Percentiles rank a stretch among this genome's conserved stretches.
phyloP scores from a whole-genome alignment of 2,329 filamentous ascomycete species.

The Talaromyces sp. region DNA sequence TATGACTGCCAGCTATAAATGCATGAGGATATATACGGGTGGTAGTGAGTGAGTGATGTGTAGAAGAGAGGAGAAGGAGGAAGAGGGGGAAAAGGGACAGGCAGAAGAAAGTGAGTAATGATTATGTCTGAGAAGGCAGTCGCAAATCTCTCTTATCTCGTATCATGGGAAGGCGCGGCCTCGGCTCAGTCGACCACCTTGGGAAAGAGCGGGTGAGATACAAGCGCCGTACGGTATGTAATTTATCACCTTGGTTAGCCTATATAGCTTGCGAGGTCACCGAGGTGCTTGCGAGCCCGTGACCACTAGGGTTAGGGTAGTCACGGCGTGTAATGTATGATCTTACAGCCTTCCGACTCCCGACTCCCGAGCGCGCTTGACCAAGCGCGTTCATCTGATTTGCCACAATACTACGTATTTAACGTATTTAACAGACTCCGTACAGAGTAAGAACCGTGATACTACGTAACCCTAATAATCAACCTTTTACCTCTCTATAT shows the following conservation, averaged over 20 bases:
- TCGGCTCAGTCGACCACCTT: background rate
- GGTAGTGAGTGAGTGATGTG: constrained; percentile 2
- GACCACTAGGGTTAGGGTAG: no score
- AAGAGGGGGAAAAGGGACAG: background rate
- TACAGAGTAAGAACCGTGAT: no score
- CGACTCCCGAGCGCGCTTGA: no score
- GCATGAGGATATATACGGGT: constrained; percentile 13
- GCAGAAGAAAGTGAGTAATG: background rate
- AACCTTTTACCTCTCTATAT: background rate
- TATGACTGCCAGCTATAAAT: constrained; percentile 3
- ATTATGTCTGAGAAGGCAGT: background rate
- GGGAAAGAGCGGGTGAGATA: background rate
- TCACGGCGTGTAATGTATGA: no score
- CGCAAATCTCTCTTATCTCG: background rate
- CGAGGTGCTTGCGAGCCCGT: background rate
- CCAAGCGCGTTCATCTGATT: no score
- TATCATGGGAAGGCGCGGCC: background rate
- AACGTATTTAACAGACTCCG: no score
- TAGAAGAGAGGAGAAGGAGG: background rate
- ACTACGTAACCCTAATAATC: background rate
- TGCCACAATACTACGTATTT: constrained; percentile 3
- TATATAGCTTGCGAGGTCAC: constrained; percentile 1
- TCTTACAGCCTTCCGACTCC: no score
- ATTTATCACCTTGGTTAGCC: background rate
- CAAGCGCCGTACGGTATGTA: background rate